phyloP scores from a whole-genome alignment of 371 early-diverging fungal species.

The Mucor saturninus region DNA sequence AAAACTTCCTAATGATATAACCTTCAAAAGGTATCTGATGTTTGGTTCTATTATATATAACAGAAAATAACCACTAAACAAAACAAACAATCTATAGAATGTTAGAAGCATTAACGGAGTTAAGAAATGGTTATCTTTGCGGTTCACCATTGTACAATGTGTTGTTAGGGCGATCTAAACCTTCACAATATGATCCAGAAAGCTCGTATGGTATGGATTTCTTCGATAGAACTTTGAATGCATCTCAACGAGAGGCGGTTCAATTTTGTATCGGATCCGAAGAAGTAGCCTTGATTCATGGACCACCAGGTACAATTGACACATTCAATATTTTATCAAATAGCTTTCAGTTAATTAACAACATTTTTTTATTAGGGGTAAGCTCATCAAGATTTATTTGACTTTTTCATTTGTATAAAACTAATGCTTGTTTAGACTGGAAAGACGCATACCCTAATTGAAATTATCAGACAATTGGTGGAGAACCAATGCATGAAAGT shows the following conservation, averaged over 20 bases:
- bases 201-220: conserved; percentile 35
- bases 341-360: not conserved
- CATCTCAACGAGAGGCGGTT: conserved; percentile 76
- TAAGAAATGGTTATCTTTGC: not conserved
- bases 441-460: conserved; percentile 90
- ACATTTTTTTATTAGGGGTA: not conserved
- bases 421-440: conserved; percentile 63
- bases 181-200: not conserved
- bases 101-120: not conserved
- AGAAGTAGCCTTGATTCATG: conserved; percentile 80
- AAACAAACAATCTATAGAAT: not conserved
- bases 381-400: not conserved
- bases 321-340: not conserved
- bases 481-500: conserved; percentile 63
- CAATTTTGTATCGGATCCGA: conserved; percentile 60
- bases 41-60: not conserved
- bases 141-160: not conserved
- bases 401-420: not conserved
- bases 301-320: conserved; percentile 69
- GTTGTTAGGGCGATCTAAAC: not conserved
- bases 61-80: not conserved
- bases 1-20: not conserved
- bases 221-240: conserved; percentile 69
- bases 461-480: conserved; percentile 77
- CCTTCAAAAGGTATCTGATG: not conserved